These are phyloP conservation scores for Cordyceps javanica DNA, from an alignment of 2,329 filamentous ascomycete species.

Conservation along the genomic window DNA sequence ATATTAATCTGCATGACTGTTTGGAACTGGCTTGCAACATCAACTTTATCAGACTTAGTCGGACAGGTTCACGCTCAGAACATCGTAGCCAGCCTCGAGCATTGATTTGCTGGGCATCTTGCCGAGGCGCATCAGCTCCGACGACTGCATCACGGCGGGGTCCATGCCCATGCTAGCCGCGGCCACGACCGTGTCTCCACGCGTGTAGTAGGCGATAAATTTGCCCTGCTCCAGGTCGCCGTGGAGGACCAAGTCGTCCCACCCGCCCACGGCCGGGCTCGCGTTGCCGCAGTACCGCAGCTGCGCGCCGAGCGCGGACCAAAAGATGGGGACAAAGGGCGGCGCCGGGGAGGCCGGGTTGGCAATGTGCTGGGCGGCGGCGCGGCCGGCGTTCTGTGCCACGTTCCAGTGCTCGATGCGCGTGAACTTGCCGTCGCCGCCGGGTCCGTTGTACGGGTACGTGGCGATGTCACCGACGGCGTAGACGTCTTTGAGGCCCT, in stretches of 20 bases:
- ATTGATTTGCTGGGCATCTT: constrained; percentile 81
- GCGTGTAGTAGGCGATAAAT: constrained; percentile 85
- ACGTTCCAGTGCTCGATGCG: constrained; percentile 99
- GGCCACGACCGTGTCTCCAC: constrained; percentile 80
- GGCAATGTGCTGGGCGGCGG: constrained; percentile 71
- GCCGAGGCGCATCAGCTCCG: constrained; percentile 75
- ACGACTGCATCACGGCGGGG: constrained; percentile 74
- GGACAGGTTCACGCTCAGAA: constrained; percentile 37
- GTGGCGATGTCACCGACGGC: constrained; percentile 94
- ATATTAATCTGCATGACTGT: background rate
- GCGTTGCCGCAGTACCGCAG: constrained; percentile 92
- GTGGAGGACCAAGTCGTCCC: constrained; percentile 76
- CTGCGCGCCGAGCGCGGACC: constrained; percentile 87
- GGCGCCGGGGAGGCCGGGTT: constrained; percentile 55
- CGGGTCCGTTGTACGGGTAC: constrained; percentile 89
- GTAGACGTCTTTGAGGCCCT: constrained; percentile 74
- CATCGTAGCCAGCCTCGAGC: constrained; percentile 56
- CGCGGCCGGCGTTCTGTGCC: constrained; percentile 83
- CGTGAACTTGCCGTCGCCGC: constrained; percentile 63
- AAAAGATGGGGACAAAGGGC: constrained; percentile 89
- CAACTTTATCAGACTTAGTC: constrained; percentile 16
- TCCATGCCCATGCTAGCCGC: constrained; percentile 89
- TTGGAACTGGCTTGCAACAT: background rate
- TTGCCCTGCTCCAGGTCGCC: constrained; percentile 71
- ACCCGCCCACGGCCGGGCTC: constrained; percentile 49